Evolutionary conservation across 495 filamentous ascomycete species (phyloP).

Genomic region (Trichocladium antarcticum): DNA sequence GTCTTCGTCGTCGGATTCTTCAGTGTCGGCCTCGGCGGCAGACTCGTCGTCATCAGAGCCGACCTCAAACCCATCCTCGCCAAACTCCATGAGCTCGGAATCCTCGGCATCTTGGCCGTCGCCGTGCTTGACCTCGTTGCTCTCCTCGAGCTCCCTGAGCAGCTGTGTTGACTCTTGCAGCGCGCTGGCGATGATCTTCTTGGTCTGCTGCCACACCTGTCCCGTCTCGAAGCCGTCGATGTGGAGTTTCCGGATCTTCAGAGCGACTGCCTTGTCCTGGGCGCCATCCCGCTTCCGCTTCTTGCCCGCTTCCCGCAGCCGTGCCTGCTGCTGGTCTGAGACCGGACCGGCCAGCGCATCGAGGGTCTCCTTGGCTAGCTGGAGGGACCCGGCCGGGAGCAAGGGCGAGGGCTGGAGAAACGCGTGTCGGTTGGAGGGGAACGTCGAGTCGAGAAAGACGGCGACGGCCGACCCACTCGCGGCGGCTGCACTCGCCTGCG

Average conservation of each 20-base stretch:
- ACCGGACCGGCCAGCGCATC: slow-evolving; percentile 64
- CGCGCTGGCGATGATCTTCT: slow-evolving; percentile 53
- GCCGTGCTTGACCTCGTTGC: slow-evolving; percentile 22
- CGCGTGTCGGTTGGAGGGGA: slow-evolving; percentile 40
- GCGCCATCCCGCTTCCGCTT: slow-evolving; percentile 53
- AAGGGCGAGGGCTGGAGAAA: slow-evolving; percentile 60
- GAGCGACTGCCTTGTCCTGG: slow-evolving; percentile 29
- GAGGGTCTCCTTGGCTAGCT: slow-evolving; percentile 61
- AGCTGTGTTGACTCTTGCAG: slow-evolving; percentile 36
- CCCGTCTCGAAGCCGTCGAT: slow-evolving; percentile 75
- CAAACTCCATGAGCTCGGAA: slow-evolving; percentile 28
- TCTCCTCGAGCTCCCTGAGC: slow-evolving; percentile 38
- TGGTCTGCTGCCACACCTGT: slow-evolving; percentile 92
- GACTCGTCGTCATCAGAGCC: slow-evolving; percentile 25
- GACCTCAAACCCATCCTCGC: slow-evolving; percentile 40
- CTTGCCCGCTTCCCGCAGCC: slow-evolving; percentile 45
- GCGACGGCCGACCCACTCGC: slow-evolving; percentile 29
- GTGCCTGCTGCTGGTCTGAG: slow-evolving; percentile 50
- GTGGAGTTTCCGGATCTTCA: slow-evolving; percentile 69
- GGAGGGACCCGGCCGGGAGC: slow-evolving; percentile 53
- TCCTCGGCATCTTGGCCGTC: slow-evolving; percentile 12
- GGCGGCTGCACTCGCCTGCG: slow-evolving; percentile 5
- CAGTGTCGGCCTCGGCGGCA: slow-evolving; percentile 27
- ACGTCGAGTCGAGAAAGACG: slow-evolving; percentile 39
- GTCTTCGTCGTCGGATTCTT: slow-evolving; percentile 35